Percentiles rank a stretch among this genome's conserved stretches.
Conservation (phyloP, 2,329 filamentous ascomycete genomes). For the Chaetomiaceae sp. region DNA sequence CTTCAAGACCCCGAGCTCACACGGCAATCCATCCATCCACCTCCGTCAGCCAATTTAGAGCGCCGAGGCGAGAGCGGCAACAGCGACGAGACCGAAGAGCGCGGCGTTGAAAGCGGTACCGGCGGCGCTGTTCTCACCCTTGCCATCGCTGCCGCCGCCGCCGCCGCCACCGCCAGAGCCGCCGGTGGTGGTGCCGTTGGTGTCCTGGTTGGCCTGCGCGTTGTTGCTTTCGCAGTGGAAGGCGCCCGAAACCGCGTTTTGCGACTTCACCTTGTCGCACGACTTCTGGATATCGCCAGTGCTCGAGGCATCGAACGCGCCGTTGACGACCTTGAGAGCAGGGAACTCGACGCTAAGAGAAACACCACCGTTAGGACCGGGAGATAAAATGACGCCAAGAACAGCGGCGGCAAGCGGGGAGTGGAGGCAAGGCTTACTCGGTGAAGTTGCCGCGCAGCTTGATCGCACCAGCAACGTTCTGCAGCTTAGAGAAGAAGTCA, state of each 20-base stretch:
- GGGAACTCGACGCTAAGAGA: constrained; percentile 61
- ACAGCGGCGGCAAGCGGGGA: background rate
- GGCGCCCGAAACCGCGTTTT: constrained; percentile 42
- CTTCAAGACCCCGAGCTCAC: constrained; percentile 1
- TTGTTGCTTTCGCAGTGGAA: constrained; percentile 47
- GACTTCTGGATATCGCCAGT: constrained; percentile 54
- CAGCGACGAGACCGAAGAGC: constrained; percentile 40
- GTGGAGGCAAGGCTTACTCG: constrained; percentile 51
- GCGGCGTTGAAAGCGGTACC: constrained; percentile 43
- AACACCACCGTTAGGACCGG: no score
- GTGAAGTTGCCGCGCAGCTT: constrained; percentile 80
- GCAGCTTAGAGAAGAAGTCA: constrained; percentile 60
- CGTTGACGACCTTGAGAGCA: constrained; percentile 59
- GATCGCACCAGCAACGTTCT: constrained; percentile 70
- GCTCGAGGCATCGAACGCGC: constrained; percentile 63
- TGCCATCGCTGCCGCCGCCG: constrained; percentile 25
- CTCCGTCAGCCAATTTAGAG: no score
- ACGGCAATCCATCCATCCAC: constrained; percentile 1
- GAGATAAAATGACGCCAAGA: background rate
- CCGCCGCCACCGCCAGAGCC: constrained; percentile 23
- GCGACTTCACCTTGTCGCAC: constrained; percentile 49
- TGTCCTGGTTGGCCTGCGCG: constrained; percentile 45
- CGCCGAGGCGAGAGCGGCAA: constrained; percentile 45
- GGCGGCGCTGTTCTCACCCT: constrained; percentile 37
- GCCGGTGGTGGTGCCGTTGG: constrained; percentile 24